Evolutionary conservation across 164 flowering plant species (phyloP), one percentile per base, ranked within the genome.

Genomic region (Vitis rotundifolia): DNA sequence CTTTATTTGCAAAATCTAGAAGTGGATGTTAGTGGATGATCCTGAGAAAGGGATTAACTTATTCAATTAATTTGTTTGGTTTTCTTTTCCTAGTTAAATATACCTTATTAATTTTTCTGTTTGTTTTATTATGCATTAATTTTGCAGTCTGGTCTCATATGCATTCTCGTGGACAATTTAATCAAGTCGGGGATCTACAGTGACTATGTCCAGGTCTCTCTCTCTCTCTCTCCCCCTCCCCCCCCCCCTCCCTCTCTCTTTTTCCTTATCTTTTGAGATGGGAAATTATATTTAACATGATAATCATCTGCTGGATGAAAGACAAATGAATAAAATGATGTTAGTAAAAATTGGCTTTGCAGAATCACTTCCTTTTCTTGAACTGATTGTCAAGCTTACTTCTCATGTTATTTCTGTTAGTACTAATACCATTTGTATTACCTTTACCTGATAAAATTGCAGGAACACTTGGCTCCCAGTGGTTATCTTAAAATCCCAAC

Each of bases 391-490:
- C 44, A 37, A 37, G 44, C 44, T 37, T 37, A 37, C 44, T 37
- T 22, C 44, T 37, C 44, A 37, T 37, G 44, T 37, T 37, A 37
- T 37, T 37, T 37, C 44, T 37, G 44, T 37, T 37, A 37, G 44
- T 37, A 37, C 44, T 37, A 37, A 37, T 37, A 22, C 26, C 26
- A 22, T 37, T 37, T 37, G 44, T 37, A 37, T 37, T 37, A 37
- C 44, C 26, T 66, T 64, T 66, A 49, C 60, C 31, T 12, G 63
- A 59, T 70, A 11, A 37, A 73, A 61, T 70, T 78, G 87, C 92
- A 93, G 99, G 87, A 64, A 66, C 96, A 91, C 74, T 78, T 95
- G 86, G 99, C 99, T 78, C 99, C 99, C 37, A 86, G 92, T 75
- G 94, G 94, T 70, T 95, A 88, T 73, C 82, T 93, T 44, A 95